These are phyloP conservation scores for Gaeumannomyces tritici DNA, from an alignment of 2,329 filamentous ascomycete genomes.

Conservation along the genomic window DNA sequence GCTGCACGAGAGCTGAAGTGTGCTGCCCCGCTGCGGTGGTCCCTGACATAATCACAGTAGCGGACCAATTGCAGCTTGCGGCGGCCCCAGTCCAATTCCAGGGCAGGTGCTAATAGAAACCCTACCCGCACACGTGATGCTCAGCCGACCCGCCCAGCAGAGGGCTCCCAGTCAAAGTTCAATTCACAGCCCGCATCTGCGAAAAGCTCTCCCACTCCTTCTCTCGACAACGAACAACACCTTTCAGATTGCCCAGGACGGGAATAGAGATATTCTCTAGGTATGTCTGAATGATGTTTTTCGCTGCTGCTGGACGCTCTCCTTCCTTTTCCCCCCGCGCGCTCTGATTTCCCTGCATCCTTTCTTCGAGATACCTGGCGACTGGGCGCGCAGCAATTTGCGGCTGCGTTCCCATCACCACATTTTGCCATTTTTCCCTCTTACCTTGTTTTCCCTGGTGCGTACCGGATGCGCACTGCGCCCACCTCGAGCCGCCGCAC, in stretches of 20 bases:
- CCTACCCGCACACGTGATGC: conserved; percentile 10
- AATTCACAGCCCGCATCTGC: neutral
- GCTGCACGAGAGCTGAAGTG: neutral
- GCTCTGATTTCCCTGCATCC: conserved; percentile 1
- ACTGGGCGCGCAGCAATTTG: neutral
- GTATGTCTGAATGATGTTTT: conserved; percentile 13
- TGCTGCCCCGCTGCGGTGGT: neutral
- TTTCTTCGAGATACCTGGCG: conserved; percentile 5
- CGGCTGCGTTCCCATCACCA: neutral
- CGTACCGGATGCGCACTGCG: neutral
- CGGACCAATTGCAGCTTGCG: neutral
- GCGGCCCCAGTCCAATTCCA: neutral
- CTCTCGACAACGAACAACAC: conserved; percentile 6
- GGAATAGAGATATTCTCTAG: conserved; percentile 15
- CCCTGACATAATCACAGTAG: neutral
- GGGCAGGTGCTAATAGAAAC: conserved; percentile 1
- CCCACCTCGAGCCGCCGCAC: neutral
- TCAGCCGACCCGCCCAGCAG: neutral
- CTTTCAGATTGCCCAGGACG: conserved; percentile 17
- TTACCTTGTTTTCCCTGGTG: neutral
- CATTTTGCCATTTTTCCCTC: neutral
- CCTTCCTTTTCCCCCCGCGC: neutral
- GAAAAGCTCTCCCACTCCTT: conserved; percentile 1
- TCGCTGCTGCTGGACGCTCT: conserved; percentile 1
- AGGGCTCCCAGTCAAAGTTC: neutral